Conservation (phyloP, 805 yeast genomes). For the Wickerhamiella sergipiensis region DNA sequence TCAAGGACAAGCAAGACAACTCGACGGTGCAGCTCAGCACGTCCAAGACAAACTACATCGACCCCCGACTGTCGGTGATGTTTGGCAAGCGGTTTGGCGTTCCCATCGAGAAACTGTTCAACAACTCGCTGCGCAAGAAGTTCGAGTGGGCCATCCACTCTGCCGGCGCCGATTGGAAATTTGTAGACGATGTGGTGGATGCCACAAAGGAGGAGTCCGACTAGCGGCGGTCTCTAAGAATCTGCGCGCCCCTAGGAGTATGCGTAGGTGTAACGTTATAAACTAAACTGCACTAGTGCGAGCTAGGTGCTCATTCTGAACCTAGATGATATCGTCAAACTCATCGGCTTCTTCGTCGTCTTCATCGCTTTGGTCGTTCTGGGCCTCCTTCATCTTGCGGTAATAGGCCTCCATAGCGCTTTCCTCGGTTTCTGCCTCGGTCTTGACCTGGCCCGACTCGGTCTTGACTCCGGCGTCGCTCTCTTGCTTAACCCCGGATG, state of each 20-base stretch:
- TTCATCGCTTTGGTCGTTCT: conserved; percentile 7
- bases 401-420: conserved; percentile 19
- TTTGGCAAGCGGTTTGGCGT: conserved; percentile 76
- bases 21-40: conserved; percentile 89
- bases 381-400: conserved; percentile 16
- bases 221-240: too few species aligned
- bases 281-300: too few species aligned
- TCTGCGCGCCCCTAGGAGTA: too few species aligned
- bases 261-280: too few species aligned
- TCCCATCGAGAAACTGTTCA: conserved; percentile 83
- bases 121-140: conserved; percentile 83
- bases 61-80: conserved; percentile 81
- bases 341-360: conserved; percentile 19
- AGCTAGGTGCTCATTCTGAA: too few species aligned
- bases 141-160: conserved; percentile 94
- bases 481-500: conserved; percentile 1
- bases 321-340: conserved; percentile 16
- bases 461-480: neutral
- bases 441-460: conserved; percentile 2
- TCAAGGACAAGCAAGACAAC: conserved; percentile 87
- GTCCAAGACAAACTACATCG: conserved; percentile 87
- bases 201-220: neutral
- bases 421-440: conserved; percentile 6
- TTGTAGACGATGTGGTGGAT: conserved; percentile 26
- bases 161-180: conserved; percentile 77